Evolutionary conservation across 2,329 filamentous ascomycete species (phyloP), one percentile per base, ranked within the genome.

Genomic region (Colletotrichum plurivorum): DNA sequence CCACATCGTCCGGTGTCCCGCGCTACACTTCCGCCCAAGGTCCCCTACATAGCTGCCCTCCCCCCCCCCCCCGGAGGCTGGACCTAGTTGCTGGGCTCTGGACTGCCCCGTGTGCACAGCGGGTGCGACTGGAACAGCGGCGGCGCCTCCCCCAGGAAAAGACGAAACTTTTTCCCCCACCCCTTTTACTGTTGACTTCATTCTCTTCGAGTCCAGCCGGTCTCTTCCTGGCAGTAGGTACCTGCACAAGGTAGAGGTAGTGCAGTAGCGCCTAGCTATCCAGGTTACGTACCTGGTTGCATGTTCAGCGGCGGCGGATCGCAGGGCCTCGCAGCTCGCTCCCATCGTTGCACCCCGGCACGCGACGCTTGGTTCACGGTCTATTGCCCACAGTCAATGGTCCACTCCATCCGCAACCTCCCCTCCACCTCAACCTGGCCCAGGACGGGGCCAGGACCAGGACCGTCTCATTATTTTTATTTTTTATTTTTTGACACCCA

Each of bases 351-450:
- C 54, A 68, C 61, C 48, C 55, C 63, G 39, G 51, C 57, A 67
- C 63, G 63, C 51, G 53, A 63, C 56, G 55, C 57, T 62, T 56
- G 63, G 63, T 56, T 55, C 62, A 65, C 43, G 43, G 61, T n/a
- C 62, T 54, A 53, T 60, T 36, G 25, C 31, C 46, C 59, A 46
- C 51, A 39, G 18, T 54, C 25, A 48, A 62, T 27, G 57, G 67
- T 68, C 63, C 67, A 70, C 63, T 58, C 55, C 67, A 58, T 68
- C 67, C 63, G 63, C 67, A 70, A 53, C 67, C 63, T 68, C 57
- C 61, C 20, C 20, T 22, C 20, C 20, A 22, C 20, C 20, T 5
- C 22, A 25, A 25, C 22, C 22, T 4, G 22, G 22, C 3, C 22
- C 22, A 25, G 22, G 22, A 25, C 22, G 22, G 4, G 71, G 67